phyloP scores from a whole-genome alignment of 2,329 filamentous ascomycete genomes.

The Lecanicillium sp. region DNA sequence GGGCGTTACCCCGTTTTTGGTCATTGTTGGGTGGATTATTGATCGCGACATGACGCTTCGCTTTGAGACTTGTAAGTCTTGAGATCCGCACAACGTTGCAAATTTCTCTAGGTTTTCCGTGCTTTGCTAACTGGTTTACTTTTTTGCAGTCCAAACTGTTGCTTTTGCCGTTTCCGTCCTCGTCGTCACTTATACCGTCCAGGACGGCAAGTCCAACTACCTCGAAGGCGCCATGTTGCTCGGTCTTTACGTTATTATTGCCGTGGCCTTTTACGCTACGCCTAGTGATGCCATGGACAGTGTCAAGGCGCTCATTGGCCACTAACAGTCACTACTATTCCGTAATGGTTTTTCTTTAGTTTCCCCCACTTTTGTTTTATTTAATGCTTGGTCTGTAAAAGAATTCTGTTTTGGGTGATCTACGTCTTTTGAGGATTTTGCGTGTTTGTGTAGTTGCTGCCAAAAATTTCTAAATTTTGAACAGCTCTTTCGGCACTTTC shows the following conservation, averaged over 20 bases:
- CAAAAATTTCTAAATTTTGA: too few species aligned
- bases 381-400: too few species aligned
- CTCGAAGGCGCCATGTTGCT: constrained; percentile 66
- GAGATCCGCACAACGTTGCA: too few species aligned
- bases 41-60: constrained; percentile 65
- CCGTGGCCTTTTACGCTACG: constrained; percentile 50
- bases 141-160: constrained; percentile 56
- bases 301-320: constrained; percentile 10
- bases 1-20: constrained; percentile 71
- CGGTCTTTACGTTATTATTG: constrained; percentile 50
- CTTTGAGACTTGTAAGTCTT: constrained; percentile 54
- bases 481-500: too few species aligned
- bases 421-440: too few species aligned
- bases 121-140: too few species aligned
- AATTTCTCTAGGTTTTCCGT: neutral
- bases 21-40: constrained; percentile 74
- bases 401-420: too few species aligned
- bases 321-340: constrained; percentile 1
- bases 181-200: constrained; percentile 67
- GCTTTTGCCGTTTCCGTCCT: constrained; percentile 68
- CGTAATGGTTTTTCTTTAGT: too few species aligned
- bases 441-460: too few species aligned
- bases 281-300: constrained; percentile 39
- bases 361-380: neutral
- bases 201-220: constrained; percentile 79